Evolutionary conservation across 2,329 filamentous ascomycete species (phyloP).

Genomic region (Fusarium coicis): DNA sequence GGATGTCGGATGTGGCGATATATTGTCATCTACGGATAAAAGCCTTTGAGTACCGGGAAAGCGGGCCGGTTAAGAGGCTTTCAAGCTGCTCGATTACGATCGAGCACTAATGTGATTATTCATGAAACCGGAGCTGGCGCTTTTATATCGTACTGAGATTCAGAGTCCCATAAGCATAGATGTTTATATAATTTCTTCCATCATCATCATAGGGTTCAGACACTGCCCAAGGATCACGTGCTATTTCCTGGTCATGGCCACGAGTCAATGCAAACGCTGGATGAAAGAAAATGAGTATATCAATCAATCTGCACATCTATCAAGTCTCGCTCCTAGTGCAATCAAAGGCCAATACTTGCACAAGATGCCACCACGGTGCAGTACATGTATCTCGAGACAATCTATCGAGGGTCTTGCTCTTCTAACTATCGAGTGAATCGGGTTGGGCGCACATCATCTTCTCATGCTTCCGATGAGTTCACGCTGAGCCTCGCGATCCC

Average conservation of each 20-base stretch:
- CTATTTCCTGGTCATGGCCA: background rate
- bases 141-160: background rate
- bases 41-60: background rate
- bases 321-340: conserved; percentile 5
- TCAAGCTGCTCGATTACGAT: background rate
- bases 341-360: background rate
- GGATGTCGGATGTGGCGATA: background rate
- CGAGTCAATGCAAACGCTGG: background rate
- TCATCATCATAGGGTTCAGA: background rate
- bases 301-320: conserved; percentile 2
- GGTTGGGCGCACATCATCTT: conserved; percentile 47
- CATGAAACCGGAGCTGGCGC: background rate
- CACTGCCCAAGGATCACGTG: background rate
- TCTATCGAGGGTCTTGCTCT: conserved; percentile 29
- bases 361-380: background rate
- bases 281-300: background rate
- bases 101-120: background rate
- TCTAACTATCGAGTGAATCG: conserved; percentile 10
- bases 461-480: conserved; percentile 82
- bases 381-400: background rate
- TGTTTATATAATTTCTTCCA: background rate
- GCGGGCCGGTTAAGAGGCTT: conserved; percentile 9
- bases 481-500: conserved; percentile 84
- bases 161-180: background rate
- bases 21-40: background rate